phyloP scores from a whole-genome alignment of 176 grass and related monocot species.

The Tillandsia fasciculata region DNA sequence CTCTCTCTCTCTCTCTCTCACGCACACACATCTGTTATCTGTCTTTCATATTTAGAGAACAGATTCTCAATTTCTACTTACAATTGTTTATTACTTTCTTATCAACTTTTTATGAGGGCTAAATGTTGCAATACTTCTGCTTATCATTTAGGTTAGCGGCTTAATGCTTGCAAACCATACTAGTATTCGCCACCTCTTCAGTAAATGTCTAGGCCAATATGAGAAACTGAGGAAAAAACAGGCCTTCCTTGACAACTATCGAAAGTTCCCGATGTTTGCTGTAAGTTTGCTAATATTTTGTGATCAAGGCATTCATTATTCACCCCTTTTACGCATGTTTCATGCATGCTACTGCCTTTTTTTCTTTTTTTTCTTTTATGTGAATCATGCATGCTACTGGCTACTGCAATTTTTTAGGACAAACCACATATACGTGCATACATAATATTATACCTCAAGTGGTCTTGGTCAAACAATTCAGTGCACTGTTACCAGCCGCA shows the following conservation, averaged over 20 bases:
- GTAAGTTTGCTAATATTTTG: constrained; percentile 27
- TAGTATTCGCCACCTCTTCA: constrained; percentile 86
- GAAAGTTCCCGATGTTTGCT: constrained; percentile 93
- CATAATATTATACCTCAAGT: no score
- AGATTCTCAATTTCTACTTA: background rate
- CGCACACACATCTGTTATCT: background rate
- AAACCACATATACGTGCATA: no score
- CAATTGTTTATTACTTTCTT: background rate
- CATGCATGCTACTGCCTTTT: constrained; percentile 3
- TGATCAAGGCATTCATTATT: background rate
- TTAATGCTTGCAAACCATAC: constrained; percentile 97
- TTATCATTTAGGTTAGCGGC: constrained; percentile 65
- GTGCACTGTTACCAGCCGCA: no score
- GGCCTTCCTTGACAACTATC: constrained; percentile 93
- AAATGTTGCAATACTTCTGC: background rate
- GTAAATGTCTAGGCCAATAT: constrained; percentile 80
- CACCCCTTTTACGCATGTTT: background rate
- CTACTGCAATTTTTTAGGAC: no score
- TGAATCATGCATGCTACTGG: constrained; percentile 12
- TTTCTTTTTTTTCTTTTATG: constrained; percentile 1
- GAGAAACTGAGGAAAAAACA: constrained; percentile 95
- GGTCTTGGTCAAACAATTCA: no score
- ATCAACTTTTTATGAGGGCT: background rate
- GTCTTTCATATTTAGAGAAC: background rate
- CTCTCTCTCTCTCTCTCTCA: no score